phyloP scores from a whole-genome alignment of 2,329 filamentous ascomycete species.

The Penicillium nordicum region DNA sequence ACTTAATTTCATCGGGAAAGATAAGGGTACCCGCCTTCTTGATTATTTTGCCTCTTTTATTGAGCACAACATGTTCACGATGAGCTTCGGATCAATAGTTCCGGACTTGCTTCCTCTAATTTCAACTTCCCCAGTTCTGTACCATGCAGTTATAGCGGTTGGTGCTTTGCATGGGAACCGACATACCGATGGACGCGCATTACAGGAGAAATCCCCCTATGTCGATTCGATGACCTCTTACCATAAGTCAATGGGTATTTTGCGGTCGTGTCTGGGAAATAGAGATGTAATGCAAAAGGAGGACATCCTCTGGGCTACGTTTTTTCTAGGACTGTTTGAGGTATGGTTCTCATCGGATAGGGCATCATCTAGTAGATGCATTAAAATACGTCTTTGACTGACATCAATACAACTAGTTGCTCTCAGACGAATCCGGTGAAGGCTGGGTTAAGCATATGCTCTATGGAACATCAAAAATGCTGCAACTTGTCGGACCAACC shows the following conservation, averaged over 20 bases:
- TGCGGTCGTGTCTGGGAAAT: neutral
- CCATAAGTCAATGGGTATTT: neutral
- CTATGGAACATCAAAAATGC: conserved; percentile 8
- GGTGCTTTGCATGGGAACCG: neutral
- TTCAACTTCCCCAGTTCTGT: neutral
- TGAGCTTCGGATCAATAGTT: neutral
- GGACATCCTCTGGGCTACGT: neutral
- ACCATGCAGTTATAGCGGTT: neutral
- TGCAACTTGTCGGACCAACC: conserved; percentile 5
- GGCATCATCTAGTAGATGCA: neutral
- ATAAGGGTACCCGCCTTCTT: neutral
- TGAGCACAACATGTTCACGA: neutral
- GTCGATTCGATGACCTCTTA: neutral
- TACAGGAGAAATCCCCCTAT: neutral
- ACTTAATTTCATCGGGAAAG: neutral
- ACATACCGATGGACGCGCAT: neutral
- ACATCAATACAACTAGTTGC: neutral
- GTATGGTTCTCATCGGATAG: neutral
- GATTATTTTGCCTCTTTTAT: neutral
- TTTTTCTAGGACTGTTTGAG: neutral
- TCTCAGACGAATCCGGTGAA: conserved; percentile 1
- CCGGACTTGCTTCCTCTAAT: neutral
- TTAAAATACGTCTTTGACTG: neutral
- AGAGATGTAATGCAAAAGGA: neutral
- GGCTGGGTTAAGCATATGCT: conserved; percentile 10